A percentile compares a stretch with the other conserved stretches of the same genome.
These are phyloP conservation scores for Penicillium sp. DNA, from an alignment of 2,329 filamentous ascomycete species.

Conservation along the genomic window DNA sequence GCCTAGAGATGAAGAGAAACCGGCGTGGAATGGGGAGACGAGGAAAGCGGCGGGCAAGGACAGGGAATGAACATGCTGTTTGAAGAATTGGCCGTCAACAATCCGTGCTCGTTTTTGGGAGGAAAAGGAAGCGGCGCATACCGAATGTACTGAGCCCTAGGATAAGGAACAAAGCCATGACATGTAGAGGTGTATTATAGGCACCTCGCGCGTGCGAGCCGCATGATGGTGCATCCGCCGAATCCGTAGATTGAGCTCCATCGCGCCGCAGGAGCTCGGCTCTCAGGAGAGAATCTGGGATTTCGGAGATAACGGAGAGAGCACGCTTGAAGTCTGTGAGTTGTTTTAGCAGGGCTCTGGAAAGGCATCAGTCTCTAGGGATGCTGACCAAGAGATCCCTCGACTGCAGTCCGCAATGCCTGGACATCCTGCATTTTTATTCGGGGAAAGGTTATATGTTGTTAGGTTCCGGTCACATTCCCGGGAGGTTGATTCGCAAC, in stretches of 20 bases:
- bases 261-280: constrained; percentile 32
- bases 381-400: constrained; percentile 13
- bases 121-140: constrained; percentile 18
- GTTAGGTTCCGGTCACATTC: constrained; percentile 11
- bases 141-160: constrained; percentile 49
- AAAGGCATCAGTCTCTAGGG: neutral
- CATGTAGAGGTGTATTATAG: constrained; percentile 64
- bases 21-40: constrained; percentile 56
- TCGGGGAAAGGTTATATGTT: constrained; percentile 3
- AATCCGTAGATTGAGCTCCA: constrained; percentile 14
- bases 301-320: constrained; percentile 25
- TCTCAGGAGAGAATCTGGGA: constrained; percentile 33
- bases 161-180: constrained; percentile 64
- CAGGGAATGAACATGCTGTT: constrained; percentile 57
- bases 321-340: constrained; percentile 19
- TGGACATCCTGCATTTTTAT: constrained; percentile 22
- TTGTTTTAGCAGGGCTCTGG: neutral
- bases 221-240: constrained; percentile 28
- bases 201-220: constrained; percentile 34
- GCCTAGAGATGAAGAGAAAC: constrained; percentile 56
- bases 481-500: constrained; percentile 1
- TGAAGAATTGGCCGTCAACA: constrained; percentile 6
- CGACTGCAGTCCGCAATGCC: constrained; percentile 13
- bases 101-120: neutral
- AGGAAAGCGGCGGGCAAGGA: constrained; percentile 57